Evolutionary conservation across 2,329 filamentous ascomycete species (phyloP).

Genomic region (Coniochaeta hoffmannii): DNA sequence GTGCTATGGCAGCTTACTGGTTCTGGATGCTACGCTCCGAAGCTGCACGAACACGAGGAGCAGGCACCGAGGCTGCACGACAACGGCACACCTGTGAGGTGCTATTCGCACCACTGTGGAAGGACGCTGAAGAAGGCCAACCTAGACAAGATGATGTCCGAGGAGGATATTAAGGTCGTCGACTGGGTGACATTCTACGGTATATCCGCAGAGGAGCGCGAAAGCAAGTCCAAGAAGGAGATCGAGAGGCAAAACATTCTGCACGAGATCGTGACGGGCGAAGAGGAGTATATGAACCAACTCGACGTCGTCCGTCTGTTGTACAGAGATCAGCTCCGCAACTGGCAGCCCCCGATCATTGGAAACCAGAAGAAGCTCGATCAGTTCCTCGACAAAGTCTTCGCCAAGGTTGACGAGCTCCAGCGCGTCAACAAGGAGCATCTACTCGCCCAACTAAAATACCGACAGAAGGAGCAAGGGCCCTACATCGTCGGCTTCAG

Average conservation of each 20-base stretch:
- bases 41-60: constrained; percentile 61
- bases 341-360: constrained; percentile 72
- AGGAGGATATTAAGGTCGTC: constrained; percentile 60
- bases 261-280: constrained; percentile 90
- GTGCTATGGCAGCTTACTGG: constrained; percentile 92
- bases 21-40: constrained; percentile 82
- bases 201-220: constrained; percentile 68
- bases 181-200: constrained; percentile 91
- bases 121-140: constrained; percentile 93
- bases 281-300: constrained; percentile 85
- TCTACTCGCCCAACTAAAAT: constrained; percentile 87
- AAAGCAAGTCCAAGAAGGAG: constrained; percentile 72
- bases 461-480: constrained; percentile 92
- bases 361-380: constrained; percentile 67
- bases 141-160: constrained; percentile 63
- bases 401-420: constrained; percentile 83
- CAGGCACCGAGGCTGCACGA: constrained; percentile 69
- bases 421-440: constrained; percentile 90
- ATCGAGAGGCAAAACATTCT: constrained; percentile 88
- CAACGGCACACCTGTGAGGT: constrained; percentile 61
- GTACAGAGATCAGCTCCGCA: constrained; percentile 73
- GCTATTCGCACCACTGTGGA: constrained; percentile 91
- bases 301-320: constrained; percentile 78
- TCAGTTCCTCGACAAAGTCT: constrained; percentile 77
- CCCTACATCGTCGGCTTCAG: constrained; percentile 93